Base-by-base conservation (phyloP, 495 filamentous ascomycete species). In the Rhypophila decipiens region DNA sequence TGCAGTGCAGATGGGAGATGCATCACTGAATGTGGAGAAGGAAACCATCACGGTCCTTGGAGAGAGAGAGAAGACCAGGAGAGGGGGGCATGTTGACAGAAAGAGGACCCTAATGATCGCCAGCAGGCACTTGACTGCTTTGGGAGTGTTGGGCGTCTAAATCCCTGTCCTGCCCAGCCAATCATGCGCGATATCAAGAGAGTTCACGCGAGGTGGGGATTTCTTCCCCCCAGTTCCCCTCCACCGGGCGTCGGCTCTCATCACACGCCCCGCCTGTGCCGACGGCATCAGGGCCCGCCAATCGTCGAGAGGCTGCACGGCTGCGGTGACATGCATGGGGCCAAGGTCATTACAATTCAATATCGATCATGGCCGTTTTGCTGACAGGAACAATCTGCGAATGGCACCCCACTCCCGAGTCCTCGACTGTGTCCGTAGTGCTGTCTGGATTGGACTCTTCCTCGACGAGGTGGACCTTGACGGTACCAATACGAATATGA, bases 121-220 rank as follows among this genome's bases (percentile, higher is more conserved):
- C 31, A 10, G 44, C 3, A 21, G 31, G 42, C 42, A 45, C 62
- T 56, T 56, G 44, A 12, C 53, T 5, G 19, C 4, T 48, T 48
- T 44, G n/a, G 59, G 23, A 43, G 56, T 49, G 59, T 33, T 60
- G 55, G 68, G 71, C 71, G 69, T 71, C 67, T 72, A 73, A 63
- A 64, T 67, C 60, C 64, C 42, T 53, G 51, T 24, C 19, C 9
- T 41, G 44, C 60, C 58, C 67, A 59, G 65, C 54, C 60, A 61
- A 61, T 59, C 50, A 60, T 47, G 40, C 60, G 39, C 51, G 52
- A 50, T 52, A 43, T 23, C 9, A 33, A 24, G 13, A 33, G 39
- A 57, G 53, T 38, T 51, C 49, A 51, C 48, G 36, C 50, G 44
- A 48, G 56, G 39, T 22, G 21, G 22, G 11, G 15, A 20, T 19